Conservation (phyloP, 140 eudicot genomes). For the Cichorium intybus region DNA sequence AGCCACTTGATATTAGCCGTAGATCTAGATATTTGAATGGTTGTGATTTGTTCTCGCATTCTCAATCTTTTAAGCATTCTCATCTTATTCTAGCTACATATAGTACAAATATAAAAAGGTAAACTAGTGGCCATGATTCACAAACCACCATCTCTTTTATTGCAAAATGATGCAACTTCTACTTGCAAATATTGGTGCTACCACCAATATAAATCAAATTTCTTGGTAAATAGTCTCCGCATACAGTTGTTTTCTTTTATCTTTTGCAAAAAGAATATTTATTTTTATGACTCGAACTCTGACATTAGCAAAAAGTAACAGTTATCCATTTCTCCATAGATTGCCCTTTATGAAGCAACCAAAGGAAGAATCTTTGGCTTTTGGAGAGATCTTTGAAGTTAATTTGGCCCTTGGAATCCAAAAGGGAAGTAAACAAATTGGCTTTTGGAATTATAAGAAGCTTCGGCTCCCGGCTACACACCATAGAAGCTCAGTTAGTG, state of each 20-base stretch:
- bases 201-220: not conserved
- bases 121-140: constrained; percentile 37
- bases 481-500: not conserved
- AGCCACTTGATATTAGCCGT: no score
- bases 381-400: constrained; percentile 14
- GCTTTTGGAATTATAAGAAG: constrained; percentile 37
- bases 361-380: constrained; percentile 20
- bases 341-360: constrained; percentile 16
- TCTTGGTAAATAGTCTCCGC: not conserved
- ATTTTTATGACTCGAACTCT: not conserved
- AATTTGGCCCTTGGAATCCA: constrained; percentile 35
- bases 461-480: not conserved
- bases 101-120: constrained; percentile 4
- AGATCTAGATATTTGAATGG: no score
- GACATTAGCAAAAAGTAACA: not conserved
- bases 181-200: constrained; percentile 16
- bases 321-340: not conserved
- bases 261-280: not conserved
- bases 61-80: no score
- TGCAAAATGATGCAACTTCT: constrained; percentile 38
- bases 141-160: constrained; percentile 27
- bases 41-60: no score
- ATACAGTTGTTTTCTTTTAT: not conserved
- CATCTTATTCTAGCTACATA: no score
- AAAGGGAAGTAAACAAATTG: constrained; percentile 13